These are phyloP conservation scores for Rhodotorula sp. DNA, from an alignment of 1,284 basidiomycete genomes.

Conservation along the genomic window DNA sequence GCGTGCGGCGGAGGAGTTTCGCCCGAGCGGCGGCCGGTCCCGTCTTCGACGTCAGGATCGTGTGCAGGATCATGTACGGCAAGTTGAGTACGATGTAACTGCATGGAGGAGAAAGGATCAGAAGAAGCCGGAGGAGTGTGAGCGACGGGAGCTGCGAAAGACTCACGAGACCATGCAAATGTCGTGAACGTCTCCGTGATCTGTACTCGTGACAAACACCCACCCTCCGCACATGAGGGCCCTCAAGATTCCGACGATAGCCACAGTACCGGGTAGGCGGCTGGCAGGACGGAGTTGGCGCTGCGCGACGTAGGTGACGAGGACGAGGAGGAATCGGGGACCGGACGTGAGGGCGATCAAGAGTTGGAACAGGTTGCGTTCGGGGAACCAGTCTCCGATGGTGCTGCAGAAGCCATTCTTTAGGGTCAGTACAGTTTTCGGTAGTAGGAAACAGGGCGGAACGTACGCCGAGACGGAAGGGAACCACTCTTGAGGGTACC, in stretches of 20 bases:
- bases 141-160: constrained; percentile 58
- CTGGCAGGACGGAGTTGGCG: not conserved
- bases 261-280: constrained; percentile 52
- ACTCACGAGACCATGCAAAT: constrained; percentile 84
- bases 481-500: constrained; percentile 87
- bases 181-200: constrained; percentile 80
- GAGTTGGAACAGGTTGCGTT: constrained; percentile 84
- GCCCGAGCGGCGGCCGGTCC: constrained; percentile 49
- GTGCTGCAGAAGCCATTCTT: constrained; percentile 50
- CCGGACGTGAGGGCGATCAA: constrained; percentile 68
- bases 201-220: constrained; percentile 77
- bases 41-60: constrained; percentile 54
- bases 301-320: constrained; percentile 58
- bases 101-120: not conserved
- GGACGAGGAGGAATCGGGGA: constrained; percentile 74
- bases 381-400: constrained; percentile 88
- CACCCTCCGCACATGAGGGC: constrained; percentile 86
- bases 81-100: constrained; percentile 49
- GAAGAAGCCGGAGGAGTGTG: not conserved
- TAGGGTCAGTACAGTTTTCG: not conserved
- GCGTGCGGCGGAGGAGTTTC: constrained; percentile 57
- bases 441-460: not conserved
- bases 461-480: constrained; percentile 87
- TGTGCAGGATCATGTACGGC: constrained; percentile 76
- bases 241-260: constrained; percentile 66